Evolutionary conservation across 805 yeast species (phyloP).

Genomic region (Saccharomycopsis capsularis): DNA sequence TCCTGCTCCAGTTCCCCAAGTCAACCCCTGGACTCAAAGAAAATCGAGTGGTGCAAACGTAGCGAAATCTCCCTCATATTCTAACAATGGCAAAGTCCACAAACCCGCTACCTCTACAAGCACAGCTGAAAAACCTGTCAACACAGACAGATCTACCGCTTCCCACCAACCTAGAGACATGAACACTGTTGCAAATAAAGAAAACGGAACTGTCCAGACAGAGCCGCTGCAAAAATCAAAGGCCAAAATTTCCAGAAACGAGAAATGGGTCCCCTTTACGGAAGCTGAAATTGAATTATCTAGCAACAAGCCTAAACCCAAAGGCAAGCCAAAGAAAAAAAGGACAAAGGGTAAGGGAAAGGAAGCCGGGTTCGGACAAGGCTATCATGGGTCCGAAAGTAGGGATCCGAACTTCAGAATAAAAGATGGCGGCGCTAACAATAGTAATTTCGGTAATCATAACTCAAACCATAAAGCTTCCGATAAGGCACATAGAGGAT

Average conservation of each 20-base stretch:
- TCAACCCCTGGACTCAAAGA: constrained; percentile 18
- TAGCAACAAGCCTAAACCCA: constrained; percentile 5
- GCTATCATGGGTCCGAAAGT: no score
- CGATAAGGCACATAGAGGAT: no score
- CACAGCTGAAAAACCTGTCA: background rate
- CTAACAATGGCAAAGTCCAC: no score
- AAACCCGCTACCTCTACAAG: background rate
- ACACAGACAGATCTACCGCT: background rate
- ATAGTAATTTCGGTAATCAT: no score
- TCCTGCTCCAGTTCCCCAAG: constrained; percentile 21
- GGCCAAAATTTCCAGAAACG: constrained; percentile 11
- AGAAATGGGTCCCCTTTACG: constrained; percentile 21
- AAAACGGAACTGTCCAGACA: no score
- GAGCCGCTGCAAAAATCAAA: constrained; percentile 5
- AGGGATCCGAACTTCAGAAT: no score
- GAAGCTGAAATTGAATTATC: constrained; percentile 20
- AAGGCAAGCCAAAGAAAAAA: constrained; percentile 6
- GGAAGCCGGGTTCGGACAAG: background rate
- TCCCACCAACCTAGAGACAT: background rate
- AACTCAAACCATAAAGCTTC: no score
- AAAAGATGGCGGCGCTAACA: no score
- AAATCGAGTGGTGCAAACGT: constrained; percentile 6
- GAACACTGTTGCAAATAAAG: background rate
- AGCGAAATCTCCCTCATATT: no score
- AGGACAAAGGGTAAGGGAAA: constrained; percentile 2